Percentiles rank a stretch among this genome's conserved stretches.
Conservation (phyloP, 2,329 filamentous ascomycete genomes). For the Ophiostoma quercus region DNA sequence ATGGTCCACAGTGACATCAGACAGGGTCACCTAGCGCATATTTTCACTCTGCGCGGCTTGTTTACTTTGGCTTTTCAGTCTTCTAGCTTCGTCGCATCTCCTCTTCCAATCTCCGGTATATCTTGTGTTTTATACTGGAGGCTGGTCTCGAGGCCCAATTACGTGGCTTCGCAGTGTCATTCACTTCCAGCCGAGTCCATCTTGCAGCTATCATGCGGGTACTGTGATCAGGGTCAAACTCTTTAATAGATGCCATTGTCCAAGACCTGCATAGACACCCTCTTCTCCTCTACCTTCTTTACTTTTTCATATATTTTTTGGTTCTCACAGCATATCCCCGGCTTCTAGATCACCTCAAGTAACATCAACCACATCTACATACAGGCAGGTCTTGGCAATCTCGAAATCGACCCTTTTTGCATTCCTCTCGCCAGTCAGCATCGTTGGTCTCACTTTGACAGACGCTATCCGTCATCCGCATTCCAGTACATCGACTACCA, state of each 20-base stretch:
- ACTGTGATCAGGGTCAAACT: neutral
- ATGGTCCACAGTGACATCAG: conserved; percentile 6
- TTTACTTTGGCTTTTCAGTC: neutral
- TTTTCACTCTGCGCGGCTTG: neutral
- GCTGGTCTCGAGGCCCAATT: neutral
- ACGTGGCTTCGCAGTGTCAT: neutral
- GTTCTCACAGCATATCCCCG: neutral
- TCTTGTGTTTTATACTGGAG: neutral
- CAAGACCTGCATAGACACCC: neutral
- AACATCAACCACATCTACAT: neutral
- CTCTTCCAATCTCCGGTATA: conserved; percentile 5
- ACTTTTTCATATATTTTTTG: neutral
- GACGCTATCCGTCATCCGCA: neutral
- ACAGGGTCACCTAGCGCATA: neutral
- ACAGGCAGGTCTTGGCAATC: conserved; percentile 3
- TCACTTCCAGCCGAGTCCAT: neutral
- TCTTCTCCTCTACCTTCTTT: neutral
- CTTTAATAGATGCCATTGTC: conserved; percentile 11
- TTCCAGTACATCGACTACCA: neutral
- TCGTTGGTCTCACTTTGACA: neutral
- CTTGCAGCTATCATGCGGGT: neutral
- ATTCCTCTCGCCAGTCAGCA: neutral
- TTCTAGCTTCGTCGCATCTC: neutral
- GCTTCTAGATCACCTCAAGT: neutral
- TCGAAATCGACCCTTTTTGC: neutral